A percentile compares a stretch with the other conserved stretches of the same genome.
Conservation (phyloP, 805 yeast genomes). For the Ogataea zsoltii region DNA sequence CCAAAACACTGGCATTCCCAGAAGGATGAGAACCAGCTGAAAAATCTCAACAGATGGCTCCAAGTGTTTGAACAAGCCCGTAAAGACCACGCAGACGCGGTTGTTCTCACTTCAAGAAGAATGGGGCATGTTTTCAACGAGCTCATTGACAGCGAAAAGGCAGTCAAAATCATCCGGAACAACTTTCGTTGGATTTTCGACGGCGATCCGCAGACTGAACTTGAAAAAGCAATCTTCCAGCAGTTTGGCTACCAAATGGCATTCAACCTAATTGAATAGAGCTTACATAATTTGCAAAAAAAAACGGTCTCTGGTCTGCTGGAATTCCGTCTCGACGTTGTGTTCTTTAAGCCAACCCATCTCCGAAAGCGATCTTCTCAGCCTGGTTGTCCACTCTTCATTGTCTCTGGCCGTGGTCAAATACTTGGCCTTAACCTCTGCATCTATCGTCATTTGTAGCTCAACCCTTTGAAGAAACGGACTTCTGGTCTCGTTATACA, state of each 20-base stretch:
- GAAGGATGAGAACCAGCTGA: background rate
- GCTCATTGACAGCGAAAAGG: background rate
- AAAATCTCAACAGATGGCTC: background rate
- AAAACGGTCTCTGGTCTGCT: conserved; percentile 5
- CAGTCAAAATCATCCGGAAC: background rate
- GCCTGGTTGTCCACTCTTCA: conserved; percentile 7
- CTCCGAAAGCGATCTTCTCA: background rate
- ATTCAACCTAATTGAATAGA: no score
- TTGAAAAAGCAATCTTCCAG: background rate
- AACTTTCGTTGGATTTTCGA: conserved; percentile 1
- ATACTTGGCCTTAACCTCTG: background rate
- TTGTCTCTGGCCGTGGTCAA: conserved; percentile 4
- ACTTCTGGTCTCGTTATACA: conserved; percentile 8
- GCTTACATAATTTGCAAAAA: background rate
- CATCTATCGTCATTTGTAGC: conserved; percentile 9
- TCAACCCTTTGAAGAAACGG: conserved; percentile 10
- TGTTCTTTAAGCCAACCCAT: conserved; percentile 8
- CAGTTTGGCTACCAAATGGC: no score
- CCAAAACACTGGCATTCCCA: background rate
- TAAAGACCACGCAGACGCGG: conserved; percentile 1
- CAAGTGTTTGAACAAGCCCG: background rate
- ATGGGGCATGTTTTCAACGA: conserved; percentile 2
- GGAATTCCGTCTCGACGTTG: conserved; percentile 10
- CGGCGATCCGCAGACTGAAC: background rate
- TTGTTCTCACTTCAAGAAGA: conserved; percentile 2